Base-by-base conservation (phyloP, 2,329 filamentous ascomycete species). In the Tympanopsis confertula region DNA sequence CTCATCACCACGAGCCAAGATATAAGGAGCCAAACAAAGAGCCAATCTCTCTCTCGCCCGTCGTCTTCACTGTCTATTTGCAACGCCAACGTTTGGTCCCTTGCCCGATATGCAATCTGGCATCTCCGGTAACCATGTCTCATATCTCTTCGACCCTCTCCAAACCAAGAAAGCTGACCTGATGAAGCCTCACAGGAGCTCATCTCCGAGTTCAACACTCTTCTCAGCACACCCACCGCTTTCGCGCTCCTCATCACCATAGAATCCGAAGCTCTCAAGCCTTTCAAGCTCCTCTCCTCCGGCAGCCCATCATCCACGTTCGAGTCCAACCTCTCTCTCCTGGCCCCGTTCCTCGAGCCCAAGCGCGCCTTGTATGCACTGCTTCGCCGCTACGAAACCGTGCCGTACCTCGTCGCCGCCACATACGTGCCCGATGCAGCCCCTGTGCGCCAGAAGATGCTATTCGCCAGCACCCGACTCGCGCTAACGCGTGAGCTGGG, bases 171-270 rank as follows among this genome's bases (percentile, higher is more conserved):
- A n/a, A n/a, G n/a, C n/a, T n/a, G n/a, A n/a, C n/a, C n/a, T n/a
- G n/a, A n/a, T n/a, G n/a, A n/a, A 85, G 86, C 82, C 46, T 88
- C 85, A 40, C 60, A 79, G 60, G 85, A 89, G 68, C 80, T 91
- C 44, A 72, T 78, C 54, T 65, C 74, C 50, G 70, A 82, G 49
- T 88, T 91, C 69, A 78, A 75, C 60, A 65, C 62, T 42, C 69
- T 91, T 52, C 69, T 86, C 45, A 68, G 69, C 36, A 71, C 71
- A 37, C 55, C 68, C 39, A 61, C 66, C 36, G 68, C 78, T 46
- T 82, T 86, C 47, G 84, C 76, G 37, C 73, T 91, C 26, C 62
- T 89, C 38, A 77, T 76, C 38, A 80, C 71, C 44, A 89, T 91
- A 52, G 57, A 70, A 36, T 66, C 70, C 41, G 86, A 91, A 59